Evolutionary conservation across 257 asterid genomes (phyloP).

Genomic region (Solanum medicagineum): DNA sequence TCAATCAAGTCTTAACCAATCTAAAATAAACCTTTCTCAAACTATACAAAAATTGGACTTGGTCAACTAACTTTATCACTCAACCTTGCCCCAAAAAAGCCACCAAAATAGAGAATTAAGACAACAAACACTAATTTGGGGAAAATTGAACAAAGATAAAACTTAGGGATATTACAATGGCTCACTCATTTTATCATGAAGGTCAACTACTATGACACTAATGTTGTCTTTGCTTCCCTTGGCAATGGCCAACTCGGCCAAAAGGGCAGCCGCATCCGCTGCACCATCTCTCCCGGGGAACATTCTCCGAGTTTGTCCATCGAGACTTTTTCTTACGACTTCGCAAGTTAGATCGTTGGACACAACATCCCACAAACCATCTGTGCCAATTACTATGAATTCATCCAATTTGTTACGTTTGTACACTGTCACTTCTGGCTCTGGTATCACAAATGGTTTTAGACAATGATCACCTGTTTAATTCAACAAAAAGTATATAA

Average conservation of each 20-base stretch:
- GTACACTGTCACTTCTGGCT: conserved; percentile 36
- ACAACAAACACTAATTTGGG: neutral
- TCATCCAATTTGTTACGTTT: conserved; percentile 30
- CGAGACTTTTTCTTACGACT: conserved; percentile 20
- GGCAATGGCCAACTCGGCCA: conserved; percentile 45
- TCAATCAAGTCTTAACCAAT: neutral
- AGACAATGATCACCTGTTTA: conserved; percentile 28
- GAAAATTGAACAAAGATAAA: neutral
- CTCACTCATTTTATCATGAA: neutral
- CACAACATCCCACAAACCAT: conserved; percentile 60
- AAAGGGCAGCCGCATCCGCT: conserved; percentile 24
- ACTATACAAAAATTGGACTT: neutral
- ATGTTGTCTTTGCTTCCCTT: conserved; percentile 52
- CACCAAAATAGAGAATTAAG: neutral
- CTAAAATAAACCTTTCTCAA: neutral
- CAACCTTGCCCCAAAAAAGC: neutral
- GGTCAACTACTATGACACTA: conserved; percentile 39
- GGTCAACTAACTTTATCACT: neutral
- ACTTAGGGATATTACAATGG: neutral
- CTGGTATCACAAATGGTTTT: conserved; percentile 25
- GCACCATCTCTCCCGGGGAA: neutral
- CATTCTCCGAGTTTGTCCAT: neutral
- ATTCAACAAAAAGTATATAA: neutral
- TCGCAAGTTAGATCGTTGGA: conserved; percentile 30
- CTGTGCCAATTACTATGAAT: conserved; percentile 42